These are phyloP conservation scores for Melastoma candidum DNA, from an alignment of 441 rosid species.

Conservation along the genomic window DNA sequence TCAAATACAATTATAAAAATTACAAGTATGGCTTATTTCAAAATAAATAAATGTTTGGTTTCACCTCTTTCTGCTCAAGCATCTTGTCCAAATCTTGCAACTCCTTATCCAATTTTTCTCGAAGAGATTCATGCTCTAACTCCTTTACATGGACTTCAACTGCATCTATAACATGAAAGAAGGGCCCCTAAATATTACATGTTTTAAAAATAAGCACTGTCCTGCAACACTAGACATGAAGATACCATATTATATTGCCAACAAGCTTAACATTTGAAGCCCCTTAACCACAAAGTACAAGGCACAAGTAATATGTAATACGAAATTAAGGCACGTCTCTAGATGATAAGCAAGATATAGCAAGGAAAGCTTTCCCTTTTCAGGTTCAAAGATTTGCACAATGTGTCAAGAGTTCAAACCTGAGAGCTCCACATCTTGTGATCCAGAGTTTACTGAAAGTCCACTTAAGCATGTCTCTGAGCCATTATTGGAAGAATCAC, in stretches of 20 bases:
- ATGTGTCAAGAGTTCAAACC: slow-evolving; percentile 23
- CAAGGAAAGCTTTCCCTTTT: too few relatives aligned
- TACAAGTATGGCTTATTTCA: too few relatives aligned
- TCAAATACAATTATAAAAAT: too few relatives aligned
- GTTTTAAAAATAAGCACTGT: slow-evolving; percentile 17
- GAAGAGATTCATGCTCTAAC: slow-evolving; percentile 80
- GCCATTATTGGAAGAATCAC: slow-evolving; percentile 40
- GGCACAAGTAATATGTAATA: too few relatives aligned
- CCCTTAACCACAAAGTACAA: too few relatives aligned
- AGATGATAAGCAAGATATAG: too few relatives aligned
- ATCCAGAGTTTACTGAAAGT: slow-evolving; percentile 38
- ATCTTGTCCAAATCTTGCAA: slow-evolving; percentile 79
- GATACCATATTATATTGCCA: too few relatives aligned
- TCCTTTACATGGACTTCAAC: slow-evolving; percentile 66
- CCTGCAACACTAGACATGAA: too few relatives aligned
- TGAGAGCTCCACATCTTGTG: slow-evolving; percentile 37
- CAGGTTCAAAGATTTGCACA: too few relatives aligned
- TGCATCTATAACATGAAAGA: slow-evolving; percentile 70
- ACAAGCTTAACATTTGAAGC: too few relatives aligned
- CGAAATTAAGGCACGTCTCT: too few relatives aligned
- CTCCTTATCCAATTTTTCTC: slow-evolving; percentile 78
- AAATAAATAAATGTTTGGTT: background rate
- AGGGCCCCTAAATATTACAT: slow-evolving; percentile 39
- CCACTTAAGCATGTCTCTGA: slow-evolving; percentile 50
- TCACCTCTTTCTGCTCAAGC: slow-evolving; percentile 92